Evolutionary conservation across 2,329 filamentous ascomycete species (phyloP), one percentile per base, ranked within the genome.

Genomic region (Fusarium newnesense): DNA sequence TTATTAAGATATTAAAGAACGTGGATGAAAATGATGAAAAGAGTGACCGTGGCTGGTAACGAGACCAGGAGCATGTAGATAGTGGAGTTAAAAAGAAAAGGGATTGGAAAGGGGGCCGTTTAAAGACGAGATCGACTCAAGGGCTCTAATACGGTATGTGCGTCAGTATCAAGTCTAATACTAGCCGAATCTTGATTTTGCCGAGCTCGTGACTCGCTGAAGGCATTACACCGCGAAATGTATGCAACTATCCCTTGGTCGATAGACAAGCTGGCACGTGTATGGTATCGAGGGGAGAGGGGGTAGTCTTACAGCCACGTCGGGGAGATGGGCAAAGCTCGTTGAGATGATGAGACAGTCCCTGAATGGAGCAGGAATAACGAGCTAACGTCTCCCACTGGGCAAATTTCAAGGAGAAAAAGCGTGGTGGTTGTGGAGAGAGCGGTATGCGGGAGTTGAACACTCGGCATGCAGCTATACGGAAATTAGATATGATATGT

Each of bases 381-480:
- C 88, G 88, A 90, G 87, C 84, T 87, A 90, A 90, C 87, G 88
- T 89, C 87, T 90, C 88, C 88, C 86, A 88, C 86, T 79, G 80
- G 81, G 79, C 80, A 83, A 83, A 82, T 80, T 82, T 84, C 80
- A 84, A 80, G 78, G 79, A 79, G 81, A 76, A 79, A 80, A 81
- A 84, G 81, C 83, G 83, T 81, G 32, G 54, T 61, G 54, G 82
- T 81, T 80, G 83, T 82, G 80, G 81, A 83, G 82, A 80, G 74
- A 67, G 79, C 79, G 79, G 79, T 80, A 81, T 81, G 81, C 80
- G 76, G 76, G 67, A 70, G 72, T 70, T 68, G 50, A 67, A 74
- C 73, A 75, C 77, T 79, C 79, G 82, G 81, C 81, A 83, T 81
- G 81, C 79, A 82, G 76, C 81, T 83, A 70, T 68, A 72, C 61